Base-by-base conservation (phyloP, 192 early-diverging fungal genomes). In the Entomortierella beljakovae region DNA sequence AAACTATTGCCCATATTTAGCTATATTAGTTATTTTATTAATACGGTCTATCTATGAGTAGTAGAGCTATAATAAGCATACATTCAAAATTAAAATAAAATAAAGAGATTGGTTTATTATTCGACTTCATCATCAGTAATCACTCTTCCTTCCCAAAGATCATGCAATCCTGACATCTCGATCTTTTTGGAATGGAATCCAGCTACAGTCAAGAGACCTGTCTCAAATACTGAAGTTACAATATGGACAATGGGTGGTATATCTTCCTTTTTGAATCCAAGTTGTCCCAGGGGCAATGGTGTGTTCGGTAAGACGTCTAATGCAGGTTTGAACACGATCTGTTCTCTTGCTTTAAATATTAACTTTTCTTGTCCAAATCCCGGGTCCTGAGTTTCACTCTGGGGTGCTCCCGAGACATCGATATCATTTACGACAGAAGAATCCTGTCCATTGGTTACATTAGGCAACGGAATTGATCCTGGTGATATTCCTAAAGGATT, bases 251-350 rank as follows among this genome's bases (percentile, higher is more conserved):
- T 70, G 28, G 75, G 75, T 7, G 75, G 75, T 26, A 79, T 79
- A 29, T 79, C 75, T 48, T 79, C 75, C 51, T 79, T 79, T 57
- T 79, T 70, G 57, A 79, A 79, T 9, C 75, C 75, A 22, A 79
- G 34, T 26, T 79, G 75, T 1, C 75, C 75, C 15, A 79, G 28
- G 0, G 75, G 75, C 56, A 79, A 34, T 7, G 75, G 75, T 22
- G 75, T 79, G 46, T 79, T 79, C 8, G 75, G 75, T 49, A 79
- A 22, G 4, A 79, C 63, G 33, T 79, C 75, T 57, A 79, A 18
- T 9, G 75, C 61, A 1, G 75, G 75, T 29, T 79, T 69, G 62
- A 79, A 79, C 8, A 79, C 67, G 51, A 79, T 70, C 51, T 79
- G 62, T 23, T 79, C 75, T 0, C 75, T 66, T 11, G 75, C 67